Conservation (phyloP, 2,329 filamentous ascomycete genomes). For the Fusarium dimerum region DNA sequence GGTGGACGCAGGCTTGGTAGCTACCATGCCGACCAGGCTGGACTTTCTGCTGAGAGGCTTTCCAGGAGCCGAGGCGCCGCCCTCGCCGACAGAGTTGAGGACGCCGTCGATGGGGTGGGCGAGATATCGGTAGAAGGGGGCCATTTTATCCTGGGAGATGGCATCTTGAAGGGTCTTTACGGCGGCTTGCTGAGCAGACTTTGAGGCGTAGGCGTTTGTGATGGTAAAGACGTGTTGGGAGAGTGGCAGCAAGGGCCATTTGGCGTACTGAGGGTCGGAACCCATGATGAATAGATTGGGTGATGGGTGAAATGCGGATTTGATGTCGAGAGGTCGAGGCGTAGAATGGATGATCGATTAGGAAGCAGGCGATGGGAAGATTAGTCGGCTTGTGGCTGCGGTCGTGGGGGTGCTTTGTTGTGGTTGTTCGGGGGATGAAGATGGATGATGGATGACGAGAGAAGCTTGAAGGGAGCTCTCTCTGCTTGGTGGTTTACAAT, state of each 20-base stretch:
- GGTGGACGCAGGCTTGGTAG: constrained; percentile 65
- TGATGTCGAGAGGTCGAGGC: background rate
- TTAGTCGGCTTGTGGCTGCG: background rate
- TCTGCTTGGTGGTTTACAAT: constrained; percentile 24
- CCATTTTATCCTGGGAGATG: constrained; percentile 83
- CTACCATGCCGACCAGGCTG: constrained; percentile 73
- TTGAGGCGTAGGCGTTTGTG: constrained; percentile 74
- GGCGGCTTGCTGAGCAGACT: constrained; percentile 66
- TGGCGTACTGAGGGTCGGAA: constrained; percentile 81
- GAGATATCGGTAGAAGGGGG: constrained; percentile 81
- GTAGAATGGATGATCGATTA: too few relatives aligned
- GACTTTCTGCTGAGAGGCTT: constrained; percentile 68
- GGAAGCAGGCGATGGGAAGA: background rate
- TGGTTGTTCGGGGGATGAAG: constrained; percentile 8
- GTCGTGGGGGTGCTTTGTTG: constrained; percentile 1
- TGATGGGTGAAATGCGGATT: constrained; percentile 2
- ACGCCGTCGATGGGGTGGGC: constrained; percentile 81
- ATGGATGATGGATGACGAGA: constrained; percentile 25
- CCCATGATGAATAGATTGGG: constrained; percentile 56
- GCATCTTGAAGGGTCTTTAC: constrained; percentile 78
- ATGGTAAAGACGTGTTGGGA: constrained; percentile 85
- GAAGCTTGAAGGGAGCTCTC: constrained; percentile 23
- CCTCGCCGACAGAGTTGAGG: constrained; percentile 74
- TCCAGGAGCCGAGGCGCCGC: constrained; percentile 47
- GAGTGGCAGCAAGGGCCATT: constrained; percentile 79